A percentile compares a stretch with the other conserved stretches of the same genome.
phyloP scores from a whole-genome alignment of 2,329 filamentous ascomycete species.

The Aspergillus hortae region DNA sequence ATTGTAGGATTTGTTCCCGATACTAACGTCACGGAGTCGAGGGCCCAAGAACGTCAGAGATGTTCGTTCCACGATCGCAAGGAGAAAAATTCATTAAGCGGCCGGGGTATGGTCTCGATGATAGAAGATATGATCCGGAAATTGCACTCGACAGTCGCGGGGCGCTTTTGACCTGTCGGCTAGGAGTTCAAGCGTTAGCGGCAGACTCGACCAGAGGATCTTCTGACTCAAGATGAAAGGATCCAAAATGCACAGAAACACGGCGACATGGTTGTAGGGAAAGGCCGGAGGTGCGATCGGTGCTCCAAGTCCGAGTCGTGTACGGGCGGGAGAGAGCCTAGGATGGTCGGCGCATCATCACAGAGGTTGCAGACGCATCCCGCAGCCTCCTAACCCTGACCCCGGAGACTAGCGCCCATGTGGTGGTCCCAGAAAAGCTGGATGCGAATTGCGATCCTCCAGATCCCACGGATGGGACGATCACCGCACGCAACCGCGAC shows the following conservation, averaged over 20 bases:
- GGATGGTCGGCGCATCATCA: background rate
- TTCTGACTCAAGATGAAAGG: background rate
- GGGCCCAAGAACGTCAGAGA: background rate
- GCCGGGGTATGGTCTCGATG: background rate
- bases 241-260: background rate
- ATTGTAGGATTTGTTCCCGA: conserved; percentile 1
- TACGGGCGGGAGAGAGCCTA: background rate
- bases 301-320: background rate
- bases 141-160: background rate
- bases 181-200: background rate
- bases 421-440: background rate
- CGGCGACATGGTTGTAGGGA: background rate
- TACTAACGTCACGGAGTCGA: background rate
- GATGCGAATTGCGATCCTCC: conserved; percentile 13
- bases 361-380: background rate
- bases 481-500: conserved; percentile 10
- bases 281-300: background rate
- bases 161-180: background rate
- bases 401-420: background rate
- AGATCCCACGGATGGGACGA: conserved; percentile 3
- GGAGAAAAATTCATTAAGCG: background rate
- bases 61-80: background rate
- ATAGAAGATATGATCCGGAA: background rate
- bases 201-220: background rate
- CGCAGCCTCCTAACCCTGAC: background rate